Evolutionary conservation across 768 basidiomycete species (phyloP).

Genomic region (Mycena filopes): DNA sequence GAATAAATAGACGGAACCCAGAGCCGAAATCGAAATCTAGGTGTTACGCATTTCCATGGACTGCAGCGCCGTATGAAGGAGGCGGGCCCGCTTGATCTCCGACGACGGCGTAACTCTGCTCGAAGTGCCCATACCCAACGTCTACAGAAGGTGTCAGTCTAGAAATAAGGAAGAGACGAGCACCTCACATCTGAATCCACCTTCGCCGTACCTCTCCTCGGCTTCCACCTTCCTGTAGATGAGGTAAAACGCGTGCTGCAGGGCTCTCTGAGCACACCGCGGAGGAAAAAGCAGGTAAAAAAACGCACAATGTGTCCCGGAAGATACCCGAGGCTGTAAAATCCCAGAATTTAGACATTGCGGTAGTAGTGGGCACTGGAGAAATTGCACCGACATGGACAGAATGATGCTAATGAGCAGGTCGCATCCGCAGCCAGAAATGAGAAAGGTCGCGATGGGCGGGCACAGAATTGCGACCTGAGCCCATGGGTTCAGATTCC

Average conservation of each 20-base stretch:
- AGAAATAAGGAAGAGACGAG: not conserved
- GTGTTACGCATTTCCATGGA: conserved; percentile 10
- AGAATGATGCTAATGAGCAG: conserved; percentile 67
- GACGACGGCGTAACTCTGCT: conserved; percentile 16
- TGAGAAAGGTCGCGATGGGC: conserved; percentile 63
- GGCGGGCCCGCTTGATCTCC: conserved; percentile 11
- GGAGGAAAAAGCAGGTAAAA: not conserved
- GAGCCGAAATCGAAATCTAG: too few species aligned
- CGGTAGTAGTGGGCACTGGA: too few species aligned
- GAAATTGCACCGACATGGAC: conserved; percentile 53
- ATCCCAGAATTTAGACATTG: not conserved
- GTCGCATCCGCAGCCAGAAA: conserved; percentile 71
- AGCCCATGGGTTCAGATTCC: not conserved
- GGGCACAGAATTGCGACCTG: conserved; percentile 68
- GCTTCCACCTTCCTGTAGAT: conserved; percentile 72
- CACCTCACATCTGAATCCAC: conserved; percentile 63
- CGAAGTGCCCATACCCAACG: conserved; percentile 26
- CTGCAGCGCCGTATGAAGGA: conserved; percentile 30
- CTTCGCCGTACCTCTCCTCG: conserved; percentile 64
- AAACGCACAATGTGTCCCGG: conserved; percentile 58
- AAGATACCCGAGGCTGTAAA: conserved; percentile 63
- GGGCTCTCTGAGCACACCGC: not conserved
- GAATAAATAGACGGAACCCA: too few species aligned
- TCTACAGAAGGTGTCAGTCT: conserved; percentile 7
- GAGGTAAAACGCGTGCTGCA: conserved; percentile 70